Evolutionary conservation across 371 early-diverging fungal genomes (phyloP), one percentile per base, ranked within the genome.

Genomic region (Catenaria anguillulae): DNA sequence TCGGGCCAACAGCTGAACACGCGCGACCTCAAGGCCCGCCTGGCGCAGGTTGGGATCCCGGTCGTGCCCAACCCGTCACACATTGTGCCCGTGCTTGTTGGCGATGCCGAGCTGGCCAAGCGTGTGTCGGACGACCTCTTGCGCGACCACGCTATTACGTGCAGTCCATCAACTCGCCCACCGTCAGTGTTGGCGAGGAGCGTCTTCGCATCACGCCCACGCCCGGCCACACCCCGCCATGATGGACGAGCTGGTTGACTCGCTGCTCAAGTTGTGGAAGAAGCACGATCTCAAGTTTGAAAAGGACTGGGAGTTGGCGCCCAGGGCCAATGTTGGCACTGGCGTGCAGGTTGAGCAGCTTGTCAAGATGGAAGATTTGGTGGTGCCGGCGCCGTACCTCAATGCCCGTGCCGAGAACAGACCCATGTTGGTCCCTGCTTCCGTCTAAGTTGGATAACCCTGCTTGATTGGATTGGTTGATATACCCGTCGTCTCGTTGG

Each of bases 41-140:
- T 97, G 56, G 83, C 75, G 42, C 76, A 78, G 6, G 75, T 87
- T 33, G 94, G 88, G 64, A 94, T 97, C 68, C 97, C 97, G 13
- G 98, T 95, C 4, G 82, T 95, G 33, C 95, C 95, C 67, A 97
- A 97, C 76, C 98, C 98, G 12, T 89, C 90, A 65, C 98, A 97
- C 76, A 97, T 97, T 72, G 93, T 96, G 40, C 98, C 98, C 34
- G 91, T 97, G 24, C 79, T 96, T 55, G 84, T 97, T 35, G 97
- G 98, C 56, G 91, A 96, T 71, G 97, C 98, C 61, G 91, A 92
- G 66, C 78, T 81, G 52, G 88, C 91, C 69, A 93, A 93, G 72
- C 77, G 78, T 21, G 93, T 95, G 33, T 89, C 90, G 34, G 95
- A 97, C 74, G 85, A 87, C 73, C 77, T 97, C 48, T 77, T 97